Percentiles rank a stretch among this genome's conserved stretches.
These are phyloP conservation scores for Gnomoniopsis smithogilvyi DNA, from an alignment of 2,329 filamentous ascomycete species.

Conservation along the genomic window DNA sequence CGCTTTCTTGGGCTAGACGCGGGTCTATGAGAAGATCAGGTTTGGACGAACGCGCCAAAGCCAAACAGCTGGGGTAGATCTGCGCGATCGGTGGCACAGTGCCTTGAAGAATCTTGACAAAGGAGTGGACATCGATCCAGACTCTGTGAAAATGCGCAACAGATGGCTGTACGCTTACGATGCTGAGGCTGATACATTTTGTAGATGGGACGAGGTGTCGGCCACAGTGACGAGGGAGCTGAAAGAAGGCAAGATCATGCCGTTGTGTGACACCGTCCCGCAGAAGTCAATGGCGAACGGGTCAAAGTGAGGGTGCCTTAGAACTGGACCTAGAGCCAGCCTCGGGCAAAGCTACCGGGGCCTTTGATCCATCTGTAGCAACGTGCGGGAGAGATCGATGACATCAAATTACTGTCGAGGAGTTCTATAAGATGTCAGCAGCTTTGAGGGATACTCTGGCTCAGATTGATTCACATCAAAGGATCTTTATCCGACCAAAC, in stretches of 20 bases:
- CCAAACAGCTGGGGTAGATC: constrained; percentile 41
- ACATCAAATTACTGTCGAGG: no score
- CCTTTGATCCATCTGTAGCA: no score
- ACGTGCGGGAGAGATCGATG: no score
- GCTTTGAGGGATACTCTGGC: neutral
- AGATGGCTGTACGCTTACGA: constrained; percentile 45
- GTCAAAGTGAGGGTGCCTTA: neutral
- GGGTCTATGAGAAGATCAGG: constrained; percentile 40
- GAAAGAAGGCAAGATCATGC: constrained; percentile 32
- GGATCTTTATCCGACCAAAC: no score
- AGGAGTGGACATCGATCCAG: constrained; percentile 40
- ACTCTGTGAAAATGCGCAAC: constrained; percentile 44
- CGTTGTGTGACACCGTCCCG: constrained; percentile 26
- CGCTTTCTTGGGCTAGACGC: constrained; percentile 26
- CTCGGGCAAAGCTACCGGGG: no score
- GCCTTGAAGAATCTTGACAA: constrained; percentile 38
- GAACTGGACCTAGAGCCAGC: neutral
- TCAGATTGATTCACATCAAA: neutral
- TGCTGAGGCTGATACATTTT: constrained; percentile 39
- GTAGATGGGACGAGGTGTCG: constrained; percentile 40
- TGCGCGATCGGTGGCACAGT: constrained; percentile 41
- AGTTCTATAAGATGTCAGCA: neutral
- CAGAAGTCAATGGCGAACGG: neutral
- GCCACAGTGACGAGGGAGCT: constrained; percentile 33
- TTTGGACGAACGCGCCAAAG: constrained; percentile 37